phyloP scores from a whole-genome alignment of 768 basidiomycete genomes.

The Collybiopsis confluens region DNA sequence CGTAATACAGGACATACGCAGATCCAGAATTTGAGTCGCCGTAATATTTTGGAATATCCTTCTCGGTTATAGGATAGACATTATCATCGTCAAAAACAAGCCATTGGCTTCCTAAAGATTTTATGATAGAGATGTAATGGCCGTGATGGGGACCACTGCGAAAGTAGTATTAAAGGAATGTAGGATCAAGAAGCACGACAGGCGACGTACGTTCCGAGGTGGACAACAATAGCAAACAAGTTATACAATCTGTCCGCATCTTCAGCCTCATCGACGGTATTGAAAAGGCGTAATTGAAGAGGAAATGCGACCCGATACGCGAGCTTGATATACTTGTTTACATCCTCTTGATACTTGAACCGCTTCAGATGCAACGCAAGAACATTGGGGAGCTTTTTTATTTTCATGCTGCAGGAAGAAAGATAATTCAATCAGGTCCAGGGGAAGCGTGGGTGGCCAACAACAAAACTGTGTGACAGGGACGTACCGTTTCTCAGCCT shows the following conservation, averaged over 20 bases:
- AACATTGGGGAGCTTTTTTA: constrained; percentile 92
- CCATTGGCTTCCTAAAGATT: constrained; percentile 76
- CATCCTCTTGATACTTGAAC: constrained; percentile 97
- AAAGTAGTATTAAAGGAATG: constrained; percentile 13
- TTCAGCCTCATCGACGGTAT: constrained; percentile 90
- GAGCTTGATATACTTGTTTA: constrained; percentile 89
- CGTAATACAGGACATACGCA: constrained; percentile 97
- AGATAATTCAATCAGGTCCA: no score
- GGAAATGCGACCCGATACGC: constrained; percentile 97
- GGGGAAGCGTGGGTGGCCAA: no score
- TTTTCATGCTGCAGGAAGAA: constrained; percentile 79
- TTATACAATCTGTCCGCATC: constrained; percentile 92
- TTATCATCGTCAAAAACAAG: constrained; percentile 94
- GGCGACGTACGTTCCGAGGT: constrained; percentile 87
- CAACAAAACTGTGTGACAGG: no score
- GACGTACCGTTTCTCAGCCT: constrained; percentile 89
- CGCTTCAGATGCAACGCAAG: constrained; percentile 95
- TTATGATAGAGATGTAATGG: constrained; percentile 95
- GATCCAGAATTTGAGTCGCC: constrained; percentile 85
- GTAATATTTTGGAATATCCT: constrained; percentile 90
- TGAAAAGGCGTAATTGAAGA: constrained; percentile 89
- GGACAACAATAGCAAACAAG: constrained; percentile 96
- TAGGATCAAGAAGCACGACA: constrained; percentile 13
- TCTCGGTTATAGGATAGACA: constrained; percentile 83
- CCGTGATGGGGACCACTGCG: constrained; percentile 95